Base-by-base conservation (phyloP, 2,329 filamentous ascomycete genomes). In the Balansia obtecta region DNA sequence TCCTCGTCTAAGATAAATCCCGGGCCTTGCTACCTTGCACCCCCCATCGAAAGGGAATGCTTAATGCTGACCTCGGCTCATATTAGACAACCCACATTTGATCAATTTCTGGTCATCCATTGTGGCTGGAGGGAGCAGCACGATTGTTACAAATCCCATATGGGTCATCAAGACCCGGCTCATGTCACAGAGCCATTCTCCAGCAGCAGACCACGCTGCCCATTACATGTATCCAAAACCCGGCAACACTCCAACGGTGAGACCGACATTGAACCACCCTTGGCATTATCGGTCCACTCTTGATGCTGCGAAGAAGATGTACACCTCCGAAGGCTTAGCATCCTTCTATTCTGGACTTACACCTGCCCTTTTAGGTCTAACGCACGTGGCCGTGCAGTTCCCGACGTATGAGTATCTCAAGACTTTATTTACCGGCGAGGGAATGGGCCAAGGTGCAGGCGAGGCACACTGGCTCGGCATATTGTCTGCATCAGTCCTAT, bases 81-180 rank as follows among this genome's bases (percentile, higher is more conserved):
- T 18, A 3, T 18, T 61, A 87, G 86, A 83, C 54, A 91, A 88
- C 63, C 80, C 79, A 61, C 84, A 87, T 70, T 65, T 88, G 43
- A 79, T 91, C 60, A 88, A 88, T 63, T 85, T 93, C 57, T 90
- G 86, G 73, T 93, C 93, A 20, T 95, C 93, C 10, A 80, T 98
- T 53, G 79, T 89, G 51, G 93, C 91, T 22, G 93, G 93, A 49
- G 89, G 83, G 54, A 95, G 86, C 70, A 96, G 90, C 57, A 98
- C 93, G 4, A 77, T 97, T 55, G 86, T 85, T 55, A 98, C 93
- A 22, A 98, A 97, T 66, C 93, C 93, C 1, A 98, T 98, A 54
- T 98, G 93, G 93, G 93, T 98, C 38, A 95, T 98, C 71, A 98
- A 98, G 70, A 98, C 93, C 46, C 79, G 93, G 57, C 79, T 98